Percentiles rank a stretch among this genome's conserved stretches.
Evolutionary conservation across 2,329 filamentous ascomycete genomes (phyloP).

Genomic region (Phialemoniopsis sp.): DNA sequence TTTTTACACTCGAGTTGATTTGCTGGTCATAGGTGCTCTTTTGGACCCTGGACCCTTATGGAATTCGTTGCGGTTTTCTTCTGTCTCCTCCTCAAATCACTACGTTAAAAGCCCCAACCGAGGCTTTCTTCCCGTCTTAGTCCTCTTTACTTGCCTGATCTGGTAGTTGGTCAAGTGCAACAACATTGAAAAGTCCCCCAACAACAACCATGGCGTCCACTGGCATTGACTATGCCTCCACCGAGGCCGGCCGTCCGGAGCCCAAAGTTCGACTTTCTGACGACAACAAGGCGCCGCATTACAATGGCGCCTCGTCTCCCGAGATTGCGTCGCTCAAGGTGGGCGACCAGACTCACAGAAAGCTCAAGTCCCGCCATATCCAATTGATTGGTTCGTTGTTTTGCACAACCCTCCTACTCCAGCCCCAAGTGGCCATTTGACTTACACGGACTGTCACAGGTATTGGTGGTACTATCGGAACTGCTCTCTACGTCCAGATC

Average conservation of each 20-base stretch:
- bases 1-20: too few relatives aligned
- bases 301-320: conserved; percentile 1
- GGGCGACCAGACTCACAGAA: conserved; percentile 42
- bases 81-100: conserved; percentile 18
- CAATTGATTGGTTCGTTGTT: conserved; percentile 39
- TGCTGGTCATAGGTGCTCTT: too few relatives aligned
- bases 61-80: conserved; percentile 20
- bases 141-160: not conserved
- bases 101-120: not conserved
- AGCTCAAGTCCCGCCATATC: conserved; percentile 52
- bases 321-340: conserved; percentile 8
- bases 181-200: not conserved
- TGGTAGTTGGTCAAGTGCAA: not conserved
- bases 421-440: too few relatives aligned
- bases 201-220: conserved; percentile 8
- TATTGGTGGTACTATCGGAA: conserved; percentile 63
- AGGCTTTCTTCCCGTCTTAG: not conserved
- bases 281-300: conserved; percentile 8
- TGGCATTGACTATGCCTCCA: conserved; percentile 3
- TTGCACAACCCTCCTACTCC: not conserved
- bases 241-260: conserved; percentile 1
- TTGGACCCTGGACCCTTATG: conserved; percentile 8
- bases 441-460: conserved; percentile 34
- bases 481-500: conserved; percentile 56
- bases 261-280: not conserved